Percentiles rank a stretch among this genome's conserved stretches.
Evolutionary conservation across 768 basidiomycete genomes (phyloP).

Genomic region (Cyathus striatus): DNA sequence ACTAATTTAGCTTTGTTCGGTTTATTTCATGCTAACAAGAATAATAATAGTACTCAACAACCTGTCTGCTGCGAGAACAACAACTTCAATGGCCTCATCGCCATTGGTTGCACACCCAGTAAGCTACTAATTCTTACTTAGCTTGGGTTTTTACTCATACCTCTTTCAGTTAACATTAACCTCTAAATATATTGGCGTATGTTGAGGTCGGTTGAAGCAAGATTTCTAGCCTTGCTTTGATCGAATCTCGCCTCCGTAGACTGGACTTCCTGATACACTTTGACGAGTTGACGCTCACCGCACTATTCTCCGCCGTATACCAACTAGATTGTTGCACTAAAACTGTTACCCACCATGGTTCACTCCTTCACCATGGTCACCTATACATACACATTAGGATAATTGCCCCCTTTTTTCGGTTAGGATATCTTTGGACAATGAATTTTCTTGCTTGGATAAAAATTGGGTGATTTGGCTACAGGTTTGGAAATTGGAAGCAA

Average conservation of each 20-base stretch:
- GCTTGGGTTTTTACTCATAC: background rate
- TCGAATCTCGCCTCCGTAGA: background rate
- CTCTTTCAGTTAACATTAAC: slow-evolving; percentile 15
- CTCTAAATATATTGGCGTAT: no score
- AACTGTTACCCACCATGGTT: slow-evolving; percentile 6
- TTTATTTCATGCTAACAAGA: background rate
- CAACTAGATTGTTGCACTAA: slow-evolving; percentile 2
- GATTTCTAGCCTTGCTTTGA: background rate
- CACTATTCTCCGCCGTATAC: background rate
- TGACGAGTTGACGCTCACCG: background rate
- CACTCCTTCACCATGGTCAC: slow-evolving; percentile 14
- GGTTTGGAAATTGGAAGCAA: no score
- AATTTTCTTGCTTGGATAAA: no score
- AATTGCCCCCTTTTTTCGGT: background rate
- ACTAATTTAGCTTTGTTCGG: slow-evolving; percentile 4
- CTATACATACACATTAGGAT: background rate
- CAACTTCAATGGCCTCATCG: slow-evolving; percentile 36
- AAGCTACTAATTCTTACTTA: slow-evolving; percentile 10
- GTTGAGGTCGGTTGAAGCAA: background rate
- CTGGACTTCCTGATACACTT: background rate
- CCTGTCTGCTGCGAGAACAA: slow-evolving; percentile 45
- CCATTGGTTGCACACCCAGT: slow-evolving; percentile 38
- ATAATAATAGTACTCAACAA: slow-evolving; percentile 24
- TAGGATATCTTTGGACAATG: no score
- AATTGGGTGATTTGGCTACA: no score